Evolutionary conservation across 345 rosid species (phyloP), one percentile per base, ranked within the genome.

Genomic region (Cochlearia excelsa): DNA sequence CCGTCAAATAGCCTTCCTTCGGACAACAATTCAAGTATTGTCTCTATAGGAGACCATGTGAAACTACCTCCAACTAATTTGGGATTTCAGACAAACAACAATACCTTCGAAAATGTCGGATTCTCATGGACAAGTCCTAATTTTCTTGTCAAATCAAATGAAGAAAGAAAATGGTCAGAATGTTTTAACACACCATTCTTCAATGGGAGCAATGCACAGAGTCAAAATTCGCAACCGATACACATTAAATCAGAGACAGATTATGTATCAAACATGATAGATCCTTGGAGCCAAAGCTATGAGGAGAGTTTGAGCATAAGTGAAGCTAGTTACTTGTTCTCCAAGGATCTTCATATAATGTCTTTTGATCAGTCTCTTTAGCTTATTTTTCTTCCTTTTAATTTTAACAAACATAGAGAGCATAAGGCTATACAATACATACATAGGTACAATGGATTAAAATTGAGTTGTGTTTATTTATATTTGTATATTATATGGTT

Each of bases 1-100:
- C 74, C 76, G 2, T 52, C 63, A 1, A 48, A 7, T 83, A 73
- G 74, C 90, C 92, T 87, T 52, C 83, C 84, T 31, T 66, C 75
- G 0, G 82, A 73, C 5, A 77, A 69, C 46, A 74, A 67, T 59
- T 73, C 74, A 9, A 67, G 54, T 56, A 39, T 54, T 26, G 40
- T 68, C 50, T 68, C 72, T 2, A 57, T 51, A 54, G 73, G 57
- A 48, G 74, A 70, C 26, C 69, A 70, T 43, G 68, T 48, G 61
- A 59, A 67, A 38, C 5, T 23, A 23, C 56, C 74, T 34, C 47
- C 54, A 34, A 40, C 63, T 8, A 62, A 62, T 54, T 58, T 72
- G 65, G 84, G 81, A 43, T 44, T 77, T 61, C 89, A 72, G 45
- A 74, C 76, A 71, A 57, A 5, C 30, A 16, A 30, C 33, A 47